phyloP scores from a whole-genome alignment of 2,329 filamentous ascomycete genomes.

The Ophiostoma pallidulum region DNA sequence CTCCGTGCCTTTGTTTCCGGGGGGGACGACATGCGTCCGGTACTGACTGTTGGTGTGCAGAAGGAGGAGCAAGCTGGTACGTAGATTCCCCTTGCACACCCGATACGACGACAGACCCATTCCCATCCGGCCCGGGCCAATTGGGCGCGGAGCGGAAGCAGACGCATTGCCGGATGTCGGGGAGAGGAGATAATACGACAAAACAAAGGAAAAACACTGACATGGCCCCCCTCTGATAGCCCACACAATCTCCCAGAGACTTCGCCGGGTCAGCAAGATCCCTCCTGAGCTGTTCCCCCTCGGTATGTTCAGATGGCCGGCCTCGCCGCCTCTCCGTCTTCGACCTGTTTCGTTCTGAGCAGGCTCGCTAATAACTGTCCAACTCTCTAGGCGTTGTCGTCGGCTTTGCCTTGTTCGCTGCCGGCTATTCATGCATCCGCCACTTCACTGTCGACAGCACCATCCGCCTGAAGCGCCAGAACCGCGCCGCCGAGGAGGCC shows the following conservation, averaged over 20 bases:
- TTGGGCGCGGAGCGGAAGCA: too few relatives aligned
- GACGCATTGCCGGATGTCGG: too few relatives aligned
- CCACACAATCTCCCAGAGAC: slow-evolving; percentile 92
- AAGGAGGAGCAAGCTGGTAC: slow-evolving; percentile 60
- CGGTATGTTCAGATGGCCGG: slow-evolving; percentile 48
- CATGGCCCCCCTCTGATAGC: slow-evolving; percentile 41
- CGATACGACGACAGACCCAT: not conserved
- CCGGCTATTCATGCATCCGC: slow-evolving; percentile 67
- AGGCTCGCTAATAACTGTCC: not conserved
- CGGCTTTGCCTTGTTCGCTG: slow-evolving; percentile 71
- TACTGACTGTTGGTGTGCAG: slow-evolving; percentile 31
- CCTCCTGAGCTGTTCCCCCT: slow-evolving; percentile 92
- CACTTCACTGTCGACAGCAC: slow-evolving; percentile 89
- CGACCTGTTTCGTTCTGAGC: not conserved
- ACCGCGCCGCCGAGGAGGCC: slow-evolving; percentile 35
- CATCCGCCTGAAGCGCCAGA: slow-evolving; percentile 73
- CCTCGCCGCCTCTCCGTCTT: slow-evolving; percentile 7
- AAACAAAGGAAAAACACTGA: slow-evolving; percentile 1
- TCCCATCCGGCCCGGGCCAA: too few relatives aligned
- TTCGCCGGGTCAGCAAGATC: slow-evolving; percentile 81
- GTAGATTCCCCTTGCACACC: slow-evolving; percentile 26
- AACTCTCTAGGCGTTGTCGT: slow-evolving; percentile 87
- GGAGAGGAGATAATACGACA: not conserved
- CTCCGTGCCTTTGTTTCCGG: not conserved
- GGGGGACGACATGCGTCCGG: slow-evolving; percentile 1